Base-by-base conservation (phyloP, 148 eudicot species). In the Drosera capensis region DNA sequence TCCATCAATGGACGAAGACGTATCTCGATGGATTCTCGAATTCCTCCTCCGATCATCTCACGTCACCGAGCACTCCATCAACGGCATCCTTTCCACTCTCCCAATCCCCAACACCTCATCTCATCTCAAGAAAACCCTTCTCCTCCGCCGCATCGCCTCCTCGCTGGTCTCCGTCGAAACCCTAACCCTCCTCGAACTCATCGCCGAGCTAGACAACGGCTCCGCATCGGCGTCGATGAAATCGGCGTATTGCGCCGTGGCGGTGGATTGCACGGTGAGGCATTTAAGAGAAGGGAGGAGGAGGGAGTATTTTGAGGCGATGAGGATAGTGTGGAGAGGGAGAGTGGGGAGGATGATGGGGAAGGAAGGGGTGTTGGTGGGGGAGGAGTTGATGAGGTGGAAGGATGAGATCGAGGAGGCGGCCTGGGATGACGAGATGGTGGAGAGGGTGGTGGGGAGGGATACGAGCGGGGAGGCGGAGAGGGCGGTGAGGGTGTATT, bases 231-330 rank as follows among this genome's bases (percentile, higher is more conserved):
- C 52, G 2, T 38, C 57, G 35, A 48, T 80, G 75, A 80, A 74
- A 25, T 29, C 14, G 0, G 90, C 90, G 28, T 80, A 84, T 42
- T 80, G 82, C 23, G 45, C 62, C 0, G 85, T 75, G 31, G 93
- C 84, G 0, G 73, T 82, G 25, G 76, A 70, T 31, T 75, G 74
- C 21, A 78, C 82, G 8, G 72, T 65, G 28, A 75, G 63, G 60
- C 45, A 44, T 46, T 30, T 73, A 25, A 71, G 40, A 1, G 62
- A 60, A 3, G 48, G 20, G 14, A 57, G 25, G 14, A 25, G 39
- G 15, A 58, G 9, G 11, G 43, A 61, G 54, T 80, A 58, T 42
- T 57, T 62, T n/a, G 77, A 70, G 1, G 59, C 49, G 5, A 76
- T 78, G 52, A 72, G 68, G 61, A 64, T 60, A 23, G 17, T 86